Conservation (phyloP, 805 yeast genomes). For the Barnettozyma siamensis region DNA sequence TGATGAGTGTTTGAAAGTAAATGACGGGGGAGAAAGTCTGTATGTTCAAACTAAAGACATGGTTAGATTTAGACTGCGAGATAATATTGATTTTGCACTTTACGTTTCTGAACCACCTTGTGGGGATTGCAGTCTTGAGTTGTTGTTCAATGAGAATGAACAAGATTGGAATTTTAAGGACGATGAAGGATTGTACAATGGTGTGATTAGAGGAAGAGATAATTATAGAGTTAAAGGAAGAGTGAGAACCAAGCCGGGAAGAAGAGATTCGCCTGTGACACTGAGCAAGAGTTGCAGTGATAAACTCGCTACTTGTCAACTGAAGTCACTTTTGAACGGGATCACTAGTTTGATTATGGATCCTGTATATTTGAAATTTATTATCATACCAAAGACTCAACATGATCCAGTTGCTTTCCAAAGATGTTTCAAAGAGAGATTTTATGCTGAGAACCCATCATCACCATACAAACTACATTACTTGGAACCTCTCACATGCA, state of each 20-base stretch:
- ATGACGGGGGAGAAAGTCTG: slow-evolving; percentile 9
- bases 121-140: slow-evolving; percentile 78
- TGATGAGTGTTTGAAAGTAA: slow-evolving; percentile 13
- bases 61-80: slow-evolving; percentile 29
- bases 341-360: slow-evolving; percentile 32
- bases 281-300: slow-evolving; percentile 87
- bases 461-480: background rate
- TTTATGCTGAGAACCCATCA: background rate
- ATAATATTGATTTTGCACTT: slow-evolving; percentile 43
- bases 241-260: slow-evolving; percentile 91
- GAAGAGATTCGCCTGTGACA: slow-evolving; percentile 68
- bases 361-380: slow-evolving; percentile 37
- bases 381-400: slow-evolving; percentile 41
- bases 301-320: slow-evolving; percentile 64
- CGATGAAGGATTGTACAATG: slow-evolving; percentile 10
- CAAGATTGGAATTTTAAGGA: slow-evolving; percentile 16
- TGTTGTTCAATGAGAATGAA: slow-evolving; percentile 26
- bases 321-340: slow-evolving; percentile 46
- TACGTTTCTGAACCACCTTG: slow-evolving; percentile 79
- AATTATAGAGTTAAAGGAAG: slow-evolving; percentile 50
- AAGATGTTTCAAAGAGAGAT: slow-evolving; percentile 17
- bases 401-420: slow-evolving; percentile 12
- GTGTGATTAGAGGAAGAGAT: slow-evolving; percentile 56
- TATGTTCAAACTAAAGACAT: slow-evolving; percentile 3
- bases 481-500: slow-evolving; percentile 8